These are phyloP conservation scores for Aspergillus proliferans DNA, from an alignment of 2,329 filamentous ascomycete species.

Conservation along the genomic window DNA sequence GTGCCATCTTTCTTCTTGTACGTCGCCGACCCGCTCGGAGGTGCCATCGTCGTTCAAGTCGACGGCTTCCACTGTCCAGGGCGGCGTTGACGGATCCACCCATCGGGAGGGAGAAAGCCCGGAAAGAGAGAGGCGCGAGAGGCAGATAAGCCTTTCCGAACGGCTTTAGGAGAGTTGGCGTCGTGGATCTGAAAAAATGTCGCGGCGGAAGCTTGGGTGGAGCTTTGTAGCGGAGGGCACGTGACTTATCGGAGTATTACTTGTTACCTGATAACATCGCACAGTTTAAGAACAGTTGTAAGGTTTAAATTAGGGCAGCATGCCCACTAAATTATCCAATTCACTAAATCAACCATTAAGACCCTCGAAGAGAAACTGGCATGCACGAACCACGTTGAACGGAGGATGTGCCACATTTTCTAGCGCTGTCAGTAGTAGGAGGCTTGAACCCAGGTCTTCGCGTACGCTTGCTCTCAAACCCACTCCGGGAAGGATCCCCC, in stretches of 20 bases:
- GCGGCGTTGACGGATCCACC: slow-evolving; percentile 27
- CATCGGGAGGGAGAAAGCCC: slow-evolving; percentile 26
- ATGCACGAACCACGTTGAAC: no score
- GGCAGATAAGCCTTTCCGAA: slow-evolving; percentile 13
- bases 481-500: no score
- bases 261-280: no score
- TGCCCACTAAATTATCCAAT: no score
- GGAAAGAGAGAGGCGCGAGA: slow-evolving; percentile 13
- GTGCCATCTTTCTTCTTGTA: slow-evolving; percentile 97
- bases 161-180: slow-evolving; percentile 7
- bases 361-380: no score
- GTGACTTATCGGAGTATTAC: not conserved
- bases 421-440: no score
- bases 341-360: no score
- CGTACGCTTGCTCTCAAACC: no score
- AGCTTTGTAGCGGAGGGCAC: not conserved
- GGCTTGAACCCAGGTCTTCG: no score
- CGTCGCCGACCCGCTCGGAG: slow-evolving; percentile 60
- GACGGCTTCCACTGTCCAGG: slow-evolving; percentile 34
- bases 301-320: no score
- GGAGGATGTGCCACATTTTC: no score
- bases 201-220: not conserved
- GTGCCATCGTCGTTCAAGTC: slow-evolving; percentile 31
- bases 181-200: not conserved
- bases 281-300: no score